Evolutionary conservation across 306 rosid species (phyloP).

Genomic region (Hippophae tibetana): DNA sequence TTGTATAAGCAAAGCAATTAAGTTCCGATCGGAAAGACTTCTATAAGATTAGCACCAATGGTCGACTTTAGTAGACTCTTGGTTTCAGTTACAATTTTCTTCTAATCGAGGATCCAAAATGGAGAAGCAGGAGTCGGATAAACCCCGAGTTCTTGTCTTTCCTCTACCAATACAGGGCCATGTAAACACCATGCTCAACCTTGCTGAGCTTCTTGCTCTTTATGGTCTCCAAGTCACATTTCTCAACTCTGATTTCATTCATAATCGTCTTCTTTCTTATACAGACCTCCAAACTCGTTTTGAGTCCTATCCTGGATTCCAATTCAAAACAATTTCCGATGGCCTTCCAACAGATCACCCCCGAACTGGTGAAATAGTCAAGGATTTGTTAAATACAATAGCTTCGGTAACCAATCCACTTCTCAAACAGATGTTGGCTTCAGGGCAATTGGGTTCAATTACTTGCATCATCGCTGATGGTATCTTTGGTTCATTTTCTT

Average conservation of each 20-base stretch:
- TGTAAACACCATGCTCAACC: slow-evolving; percentile 36
- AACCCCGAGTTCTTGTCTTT: slow-evolving; percentile 20
- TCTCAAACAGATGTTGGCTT: slow-evolving; percentile 18
- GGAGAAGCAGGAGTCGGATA: neutral
- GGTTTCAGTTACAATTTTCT: no score
- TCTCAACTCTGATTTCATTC: slow-evolving; percentile 30
- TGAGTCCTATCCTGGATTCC: slow-evolving; percentile 22
- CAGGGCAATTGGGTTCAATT: neutral
- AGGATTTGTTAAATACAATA: neutral
- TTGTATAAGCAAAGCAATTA: no score
- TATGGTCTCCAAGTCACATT: slow-evolving; percentile 28
- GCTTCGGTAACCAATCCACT: slow-evolving; percentile 16
- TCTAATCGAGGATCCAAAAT: neutral
- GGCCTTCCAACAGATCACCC: slow-evolving; percentile 15
- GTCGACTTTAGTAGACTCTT: no score
- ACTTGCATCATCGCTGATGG: slow-evolving; percentile 43
- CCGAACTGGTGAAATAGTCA: neutral
- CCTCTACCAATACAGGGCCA: slow-evolving; percentile 31
- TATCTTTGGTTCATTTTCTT: slow-evolving; percentile 5
- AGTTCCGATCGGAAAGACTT: no score
- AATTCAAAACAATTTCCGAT: slow-evolving; percentile 32
- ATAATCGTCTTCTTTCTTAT: slow-evolving; percentile 20
- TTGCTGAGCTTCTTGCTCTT: slow-evolving; percentile 37
- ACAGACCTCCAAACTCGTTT: slow-evolving; percentile 17
- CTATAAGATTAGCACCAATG: no score